Evolutionary conservation across 805 yeast genomes (phyloP), one percentile per base, ranked within the genome.

Genomic region (Cyberlindnera nakhonratchasimensis): DNA sequence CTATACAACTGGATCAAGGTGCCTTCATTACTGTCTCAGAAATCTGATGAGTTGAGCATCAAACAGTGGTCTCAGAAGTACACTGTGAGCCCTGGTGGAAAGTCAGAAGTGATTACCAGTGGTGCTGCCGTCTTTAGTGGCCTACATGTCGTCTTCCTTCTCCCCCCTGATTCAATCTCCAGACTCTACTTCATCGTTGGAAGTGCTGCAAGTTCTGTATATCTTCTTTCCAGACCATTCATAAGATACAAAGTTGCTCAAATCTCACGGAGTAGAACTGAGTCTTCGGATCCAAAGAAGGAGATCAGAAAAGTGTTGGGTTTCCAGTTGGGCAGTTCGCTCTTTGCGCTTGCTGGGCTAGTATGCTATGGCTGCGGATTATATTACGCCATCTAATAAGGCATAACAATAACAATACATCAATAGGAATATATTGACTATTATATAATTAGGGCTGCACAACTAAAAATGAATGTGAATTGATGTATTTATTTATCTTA

Each of bases 121-220:
- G 26, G 45, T n/a, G 47, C 45, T 8, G 39, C 50, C 13, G 33
- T 50, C 16, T 48, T 40, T 6, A 44, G 46, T 22, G 54, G 57
- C 16, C 20, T 48, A 28, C 22, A 43, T 25, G 33, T 46, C 13
- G 54, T 49, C 12, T 12, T 32, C 3, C 29, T 37, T 11, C 34
- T 51, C 8, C 52, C 53, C 19, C 42, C 44, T 21, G 40, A 37
- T 1, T 49, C 52, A 8, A 38, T 39, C 37, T 42, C 51, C 3
- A 42, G 51, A 37, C 48, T 50, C 24, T 53, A 47, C 40, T 53
- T 46, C 40, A 41, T 47, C 32, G 12, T 46, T 20, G 57, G 57
- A 13, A 29, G 45, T 4, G 29, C 46, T 14, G 39, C 48, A 26
- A 44, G 45, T 6, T 24, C 47, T 9, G 42, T 40, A 4, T 47